Evolutionary conservation across 2,329 filamentous ascomycete genomes (phyloP), one percentile per base, ranked within the genome.

Genomic region (Diaporthe sp.): DNA sequence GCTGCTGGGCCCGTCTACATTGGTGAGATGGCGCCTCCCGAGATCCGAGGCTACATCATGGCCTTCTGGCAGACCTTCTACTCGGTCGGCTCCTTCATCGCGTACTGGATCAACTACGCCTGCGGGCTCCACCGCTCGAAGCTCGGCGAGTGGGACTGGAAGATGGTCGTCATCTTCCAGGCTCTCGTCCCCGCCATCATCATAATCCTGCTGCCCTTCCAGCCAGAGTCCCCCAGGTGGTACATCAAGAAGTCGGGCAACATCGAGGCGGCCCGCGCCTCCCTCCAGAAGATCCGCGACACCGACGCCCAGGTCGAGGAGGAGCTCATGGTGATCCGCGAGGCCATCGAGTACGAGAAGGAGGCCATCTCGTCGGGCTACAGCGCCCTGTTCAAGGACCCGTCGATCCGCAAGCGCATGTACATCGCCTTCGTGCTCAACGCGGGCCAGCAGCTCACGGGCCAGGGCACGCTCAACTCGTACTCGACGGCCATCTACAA

Each of bases 401-500:
- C 87, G 53, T 93, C 92, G 17, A 85, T 94, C 59, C 89, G 93
- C 79, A 93, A 92, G 86, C 90, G 93, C 72, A 88, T 94, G 78
- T 84, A 87, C 59, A 88, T 94, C 42, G 92, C 92, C 34, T 88
- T 93, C 78, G 83, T 93, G 67, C 84, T 94, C 83, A 94, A 94
- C 81, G 88, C 92, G 61, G 92, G 92, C 61, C 93, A 94, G 82
- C 93, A 94, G 82, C 87, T 94, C 55, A 93, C 92, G 7, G 93
- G 93, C 28, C 93, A 94, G 83, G 93, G 93, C 77, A 92, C 92
- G 1, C 87, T 94, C 78, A 94, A 94, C 87, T 89, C 89, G 4
- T 94, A 94, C 87, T 92, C 90, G 28, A 93, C 92, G n/a, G 89
- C 90, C 79, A 93, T 94, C 80, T 94, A 94, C 86, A 90, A 93